phyloP scores from a whole-genome alignment of 768 basidiomycete species.

The Trametopsis cervina region DNA sequence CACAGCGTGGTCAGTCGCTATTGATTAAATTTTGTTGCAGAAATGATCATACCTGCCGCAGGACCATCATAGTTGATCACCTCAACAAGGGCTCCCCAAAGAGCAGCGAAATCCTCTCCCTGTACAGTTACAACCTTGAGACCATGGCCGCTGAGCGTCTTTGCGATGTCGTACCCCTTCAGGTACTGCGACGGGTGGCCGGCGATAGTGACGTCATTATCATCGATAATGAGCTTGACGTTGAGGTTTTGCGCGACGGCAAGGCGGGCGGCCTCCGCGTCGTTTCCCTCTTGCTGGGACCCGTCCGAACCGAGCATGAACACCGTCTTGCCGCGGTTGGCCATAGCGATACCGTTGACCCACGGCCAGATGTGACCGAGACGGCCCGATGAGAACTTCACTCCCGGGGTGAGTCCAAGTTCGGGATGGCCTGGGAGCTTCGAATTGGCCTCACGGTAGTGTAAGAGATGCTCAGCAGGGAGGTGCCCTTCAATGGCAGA shows the following conservation, averaged over 20 bases:
- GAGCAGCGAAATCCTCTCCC: conserved; percentile 74
- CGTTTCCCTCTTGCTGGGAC: conserved; percentile 88
- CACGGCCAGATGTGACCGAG: conserved; percentile 89
- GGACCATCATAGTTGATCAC: conserved; percentile 63
- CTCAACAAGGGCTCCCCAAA: conserved; percentile 61
- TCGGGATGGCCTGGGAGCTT: conserved; percentile 88
- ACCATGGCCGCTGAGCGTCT: conserved; percentile 78
- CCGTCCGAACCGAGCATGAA: conserved; percentile 88
- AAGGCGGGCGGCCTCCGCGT: conserved; percentile 83
- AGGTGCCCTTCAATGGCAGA: conserved; percentile 69
- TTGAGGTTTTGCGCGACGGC: conserved; percentile 81
- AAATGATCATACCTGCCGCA: conserved; percentile 50
- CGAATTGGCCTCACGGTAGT: conserved; percentile 82
- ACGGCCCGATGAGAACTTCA: conserved; percentile 92
- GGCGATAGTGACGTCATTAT: conserved; percentile 91
- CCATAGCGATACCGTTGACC: conserved; percentile 80
- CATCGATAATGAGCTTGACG: conserved; percentile 82
- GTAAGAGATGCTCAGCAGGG: conserved; percentile 69
- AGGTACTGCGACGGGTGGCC: conserved; percentile 86
- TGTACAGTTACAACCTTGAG: conserved; percentile 66
- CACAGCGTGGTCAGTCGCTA: too few species aligned
- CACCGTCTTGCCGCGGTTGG: conserved; percentile 67
- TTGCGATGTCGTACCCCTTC: conserved; percentile 63
- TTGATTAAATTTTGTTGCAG: too few species aligned
- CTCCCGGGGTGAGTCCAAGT: conserved; percentile 83